Evolutionary conservation across 768 basidiomycete genomes (phyloP), one percentile per base, ranked within the genome.

Genomic region (Omphalotus guepiniiformis): DNA sequence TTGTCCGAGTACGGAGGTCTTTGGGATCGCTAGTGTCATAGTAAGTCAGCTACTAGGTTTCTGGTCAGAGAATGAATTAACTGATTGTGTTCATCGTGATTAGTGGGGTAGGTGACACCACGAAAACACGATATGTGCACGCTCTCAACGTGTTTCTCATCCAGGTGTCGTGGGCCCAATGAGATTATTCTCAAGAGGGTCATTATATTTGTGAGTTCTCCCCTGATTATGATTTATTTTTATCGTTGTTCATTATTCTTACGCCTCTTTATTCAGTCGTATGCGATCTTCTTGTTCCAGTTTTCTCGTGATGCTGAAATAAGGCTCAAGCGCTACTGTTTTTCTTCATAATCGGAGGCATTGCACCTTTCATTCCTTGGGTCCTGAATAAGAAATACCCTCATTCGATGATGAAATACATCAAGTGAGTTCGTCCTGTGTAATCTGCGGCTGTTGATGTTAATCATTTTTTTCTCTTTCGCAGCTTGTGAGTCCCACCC

Each of bases 341-440:
- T 49, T 89, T 88, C 67, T 91, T 92, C 70, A 64, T 87, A 41
- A 69, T 85, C 35, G 89, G 90, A 23, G 80, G 84, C 6, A 54
- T 79, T 12, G 76, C 80, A 26, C 88, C 88, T 0, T 56, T 86
- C 38, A 57, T 80, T 30, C 71, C 79, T 15, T 89, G 79, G 78
- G 47, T 83, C 13, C 55, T 86, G 48, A 76, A 80, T 51, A 79
- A 74, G 57, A 69, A 66, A 59, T 86, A 80, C 63, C 86, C 85
- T 4, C 73, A 80, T 42, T 76, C 73, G 21, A 72, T 76, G 50
- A 61, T 83, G 50, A 80, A 79, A 55, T 88, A 88, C 65, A 59
- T 87, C 52, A 83, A 83, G 82, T 84, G 59, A 48, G 82, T 64
- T 18, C 29, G 11, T 26, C 30, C 29, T 34, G 16, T 48, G 30